Evolutionary conservation across 805 yeast genomes (phyloP).

Genomic region (Scheffersomyces stipitis): DNA sequence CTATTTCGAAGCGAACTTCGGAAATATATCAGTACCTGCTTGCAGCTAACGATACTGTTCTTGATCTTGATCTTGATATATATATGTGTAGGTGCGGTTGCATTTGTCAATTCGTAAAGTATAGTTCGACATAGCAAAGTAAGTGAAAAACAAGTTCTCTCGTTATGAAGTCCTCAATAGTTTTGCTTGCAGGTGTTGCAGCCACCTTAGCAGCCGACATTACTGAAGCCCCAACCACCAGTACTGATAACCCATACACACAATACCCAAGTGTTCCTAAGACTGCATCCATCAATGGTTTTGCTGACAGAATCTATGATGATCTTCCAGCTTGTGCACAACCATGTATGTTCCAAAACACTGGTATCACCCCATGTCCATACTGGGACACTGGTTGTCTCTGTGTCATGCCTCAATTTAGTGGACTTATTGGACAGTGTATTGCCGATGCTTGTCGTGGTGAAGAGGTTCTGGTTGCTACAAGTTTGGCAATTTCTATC

Average conservation of each 20-base stretch:
- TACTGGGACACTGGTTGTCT: slow-evolving; percentile 49
- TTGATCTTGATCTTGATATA: no score
- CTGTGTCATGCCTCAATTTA: slow-evolving; percentile 41
- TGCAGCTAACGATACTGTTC: no score
- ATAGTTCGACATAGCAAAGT: no score
- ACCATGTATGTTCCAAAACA: slow-evolving; percentile 26
- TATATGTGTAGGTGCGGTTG: no score
- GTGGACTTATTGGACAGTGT: slow-evolving; percentile 35
- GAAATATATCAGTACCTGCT: no score
- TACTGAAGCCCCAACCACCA: background rate
- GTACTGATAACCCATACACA: slow-evolving; percentile 15
- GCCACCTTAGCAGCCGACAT: background rate
- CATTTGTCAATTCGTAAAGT: no score
- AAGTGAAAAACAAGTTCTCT: no score
- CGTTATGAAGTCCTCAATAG: no score
- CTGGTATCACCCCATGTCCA: slow-evolving; percentile 42
- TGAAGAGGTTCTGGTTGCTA: slow-evolving; percentile 26
- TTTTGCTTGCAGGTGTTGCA: no score
- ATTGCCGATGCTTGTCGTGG: slow-evolving; percentile 25
- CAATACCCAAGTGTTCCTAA: slow-evolving; percentile 33
- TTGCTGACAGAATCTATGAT: slow-evolving; percentile 37
- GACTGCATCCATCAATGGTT: slow-evolving; percentile 43
- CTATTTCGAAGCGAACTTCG: no score
- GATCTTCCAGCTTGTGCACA: slow-evolving; percentile 38
- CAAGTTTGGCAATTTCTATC: slow-evolving; percentile 28